Base-by-base conservation (phyloP, 2,329 filamentous ascomycete genomes). In the Talaromyces sp. region DNA sequence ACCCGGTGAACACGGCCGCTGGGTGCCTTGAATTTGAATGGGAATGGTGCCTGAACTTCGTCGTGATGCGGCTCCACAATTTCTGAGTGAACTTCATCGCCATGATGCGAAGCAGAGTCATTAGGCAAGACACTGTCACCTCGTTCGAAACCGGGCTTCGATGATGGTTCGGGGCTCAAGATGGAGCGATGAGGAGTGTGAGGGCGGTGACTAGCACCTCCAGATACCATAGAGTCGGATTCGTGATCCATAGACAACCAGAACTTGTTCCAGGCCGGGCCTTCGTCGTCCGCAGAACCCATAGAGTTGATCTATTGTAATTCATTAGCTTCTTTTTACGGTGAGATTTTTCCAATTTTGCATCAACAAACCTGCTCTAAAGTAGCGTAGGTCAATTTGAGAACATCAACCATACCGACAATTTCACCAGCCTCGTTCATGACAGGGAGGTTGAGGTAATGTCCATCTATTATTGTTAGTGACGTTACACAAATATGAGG, bases 181-280 rank as follows among this genome's bases (percentile, higher is more conserved):
- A 94, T 82, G 36, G 89, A 93, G 63, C 91, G 87, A 59, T 87
- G 84, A 55, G 88, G 81, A 62, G 89, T 87, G 58, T 83, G 87
- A 70, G 81, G 87, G 69, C 91, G 89, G 70, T 89, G 88, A 71
- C 90, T 91, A 56, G 89, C 91, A 61, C 96, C 92, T 63, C 93
- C 95, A 63, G 95, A 99, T 76, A 98, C 88, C 84, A 96, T 89
- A 2, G 95, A 99, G 77, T 98, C 95, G 14, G 93, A 94, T 75
- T 96, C 94, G 69, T 96, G 87, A 75, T 98, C 87, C 69, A 99
- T 88, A 0, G 95, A 98, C 67, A 98, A 83, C 95, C 95, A 99
- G 81, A 99, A 99, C 78, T 98, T 99, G 82, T 97, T 98, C 95
- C 95, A 99, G 6, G 95, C 95, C 5, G 95, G 95, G 0, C 95